Evolutionary conservation across 192 early-diverging fungal species (phyloP), one percentile per base, ranked within the genome.

Genomic region (Powellomyces hirtus): DNA sequence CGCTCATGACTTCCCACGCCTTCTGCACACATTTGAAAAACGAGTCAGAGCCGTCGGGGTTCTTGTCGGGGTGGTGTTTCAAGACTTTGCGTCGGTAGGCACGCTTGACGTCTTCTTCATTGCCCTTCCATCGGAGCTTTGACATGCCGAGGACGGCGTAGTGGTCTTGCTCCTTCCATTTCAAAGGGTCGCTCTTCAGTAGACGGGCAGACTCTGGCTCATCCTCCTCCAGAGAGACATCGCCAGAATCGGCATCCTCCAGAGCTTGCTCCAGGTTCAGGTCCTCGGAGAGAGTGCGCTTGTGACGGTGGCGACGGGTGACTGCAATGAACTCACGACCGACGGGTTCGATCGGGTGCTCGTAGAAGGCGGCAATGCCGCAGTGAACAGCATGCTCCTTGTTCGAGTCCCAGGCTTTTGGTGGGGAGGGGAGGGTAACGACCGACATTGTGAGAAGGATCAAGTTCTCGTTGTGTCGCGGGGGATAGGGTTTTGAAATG

Each of bases 1-100:
- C 92, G 59, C 86, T 92, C 72, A 99, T 83, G 24, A 94, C 90
- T 72, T 99, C 95, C 77, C 88, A 93, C 10, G 97, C 95, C 72
- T 86, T 88, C 74, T 97, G 93, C 59, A 98, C 91, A 78, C 97
- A 99, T 86, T 99, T 99, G 91, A 99, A 99, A 84, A 98, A 97
- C n/a, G 88, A 81, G 81, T 99, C 97, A 70, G 95, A 92, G 51
- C 56, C 73, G 27, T 78, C 81, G 20, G 91, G 92, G 84, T 96
- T 96, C 90, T 99, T 99, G 82, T 99, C 97, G 38, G 97, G 97
- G 74, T 99, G 97, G 85, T 98, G 94, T 50, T 91, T 90, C 56
- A 99, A 88, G 36, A 97, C 97, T 88, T 96, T 98, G 59, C 85
- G 81, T 72, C 93, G 89, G 79, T 95, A 88, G 26, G 93, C 90